phyloP scores from a whole-genome alignment of 331 rosid genomes.

The Rosa hybrid region DNA sequence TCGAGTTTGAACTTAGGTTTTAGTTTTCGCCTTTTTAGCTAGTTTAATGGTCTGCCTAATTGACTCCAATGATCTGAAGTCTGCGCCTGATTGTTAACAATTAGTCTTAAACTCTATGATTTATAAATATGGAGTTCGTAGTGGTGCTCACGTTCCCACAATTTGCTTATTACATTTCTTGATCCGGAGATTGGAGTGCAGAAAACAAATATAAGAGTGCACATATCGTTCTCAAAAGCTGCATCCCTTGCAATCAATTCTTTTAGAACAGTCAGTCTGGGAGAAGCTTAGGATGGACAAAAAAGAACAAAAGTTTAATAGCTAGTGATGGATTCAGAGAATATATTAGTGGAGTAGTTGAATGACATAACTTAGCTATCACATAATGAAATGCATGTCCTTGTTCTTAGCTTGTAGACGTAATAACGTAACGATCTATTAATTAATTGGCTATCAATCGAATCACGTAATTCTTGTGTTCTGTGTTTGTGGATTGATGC shows the following conservation, averaged over 20 bases:
- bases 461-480: conserved; percentile 10
- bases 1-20: neutral
- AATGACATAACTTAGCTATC: neutral
- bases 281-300: neutral
- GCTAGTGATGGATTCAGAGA: neutral
- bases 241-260: neutral
- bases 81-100: neutral
- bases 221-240: neutral
- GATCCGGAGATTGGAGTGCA: neutral
- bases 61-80: neutral
- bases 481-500: conserved; percentile 3
- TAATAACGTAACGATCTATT: neutral
- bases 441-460: conserved; percentile 2
- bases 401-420: neutral
- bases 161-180: neutral
- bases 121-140: too few relatives aligned
- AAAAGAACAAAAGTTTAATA: neutral
- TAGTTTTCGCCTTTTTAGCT: neutral
- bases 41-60: neutral
- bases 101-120: too few relatives aligned
- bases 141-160: too few relatives aligned
- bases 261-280: neutral
- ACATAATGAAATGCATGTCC: neutral
- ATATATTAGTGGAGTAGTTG: neutral
- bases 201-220: neutral